Conservation (phyloP, 768 basidiomycete genomes). For the Rhizopogon vinicolor region DNA sequence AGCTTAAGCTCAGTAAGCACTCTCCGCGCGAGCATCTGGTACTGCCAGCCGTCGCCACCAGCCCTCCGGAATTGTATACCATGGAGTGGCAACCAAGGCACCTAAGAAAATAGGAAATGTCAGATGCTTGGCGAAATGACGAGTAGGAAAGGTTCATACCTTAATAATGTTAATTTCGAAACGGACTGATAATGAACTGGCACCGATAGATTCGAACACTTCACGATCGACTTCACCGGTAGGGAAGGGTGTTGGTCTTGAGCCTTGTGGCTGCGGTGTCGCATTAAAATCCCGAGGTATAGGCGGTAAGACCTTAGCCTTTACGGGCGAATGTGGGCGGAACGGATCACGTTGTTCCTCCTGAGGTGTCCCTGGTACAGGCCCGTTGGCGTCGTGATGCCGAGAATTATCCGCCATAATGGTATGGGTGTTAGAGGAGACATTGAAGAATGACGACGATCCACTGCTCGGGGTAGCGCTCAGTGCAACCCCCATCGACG, state of each 20-base stretch:
- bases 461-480: slow-evolving; percentile 69
- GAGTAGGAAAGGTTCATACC: slow-evolving; percentile 35
- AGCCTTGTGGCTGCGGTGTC: slow-evolving; percentile 26
- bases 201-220: slow-evolving; percentile 68
- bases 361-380: slow-evolving; percentile 13
- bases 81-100: slow-evolving; percentile 89
- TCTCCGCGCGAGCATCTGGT: slow-evolving; percentile 89
- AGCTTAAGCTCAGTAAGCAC: slow-evolving; percentile 86
- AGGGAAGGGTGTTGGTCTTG: slow-evolving; percentile 50
- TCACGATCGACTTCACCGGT: slow-evolving; percentile 66
- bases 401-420: slow-evolving; percentile 31
- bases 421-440: slow-evolving; percentile 51
- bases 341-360: slow-evolving; percentile 29
- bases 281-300: slow-evolving; percentile 69
- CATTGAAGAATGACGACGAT: slow-evolving; percentile 85
- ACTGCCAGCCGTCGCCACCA: slow-evolving; percentile 93
- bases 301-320: slow-evolving; percentile 67
- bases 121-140: not conserved
- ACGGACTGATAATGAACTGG: slow-evolving; percentile 79
- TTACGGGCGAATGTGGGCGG: slow-evolving; percentile 48
- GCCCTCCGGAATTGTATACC: slow-evolving; percentile 93
- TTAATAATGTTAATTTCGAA: slow-evolving; percentile 98
- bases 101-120: slow-evolving; percentile 39
- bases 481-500: slow-evolving; percentile 43
- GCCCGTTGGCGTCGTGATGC: slow-evolving; percentile 21